Base-by-base conservation (phyloP, 768 basidiomycete species). In the Auricularia cornea region DNA sequence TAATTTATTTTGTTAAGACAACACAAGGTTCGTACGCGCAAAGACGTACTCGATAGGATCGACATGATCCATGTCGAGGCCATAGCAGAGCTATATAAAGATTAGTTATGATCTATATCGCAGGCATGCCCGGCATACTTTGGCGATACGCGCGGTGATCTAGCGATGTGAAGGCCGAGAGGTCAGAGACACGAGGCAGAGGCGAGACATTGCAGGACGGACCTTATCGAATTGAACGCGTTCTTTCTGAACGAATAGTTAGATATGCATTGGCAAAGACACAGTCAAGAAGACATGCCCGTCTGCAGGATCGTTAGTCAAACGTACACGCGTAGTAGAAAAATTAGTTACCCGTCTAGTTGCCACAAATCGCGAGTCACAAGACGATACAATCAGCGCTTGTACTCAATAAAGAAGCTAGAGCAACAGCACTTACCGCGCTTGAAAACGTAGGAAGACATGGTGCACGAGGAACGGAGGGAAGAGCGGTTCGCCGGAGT, bases 151-250 rank as follows among this genome's bases (percentile, higher is more conserved):
- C 11, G 90, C 85, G 1, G 92, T 94, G 74, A 94, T 94, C 92
- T 94, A 63, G 4, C 51, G 48, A 40, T 32, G 59, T 62, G 35
- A 65, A 59, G 38, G 32, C n/a, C n/a, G n/a, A n/a, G n/a, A n/a
- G n/a, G n/a, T n/a, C n/a, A n/a, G n/a, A n/a, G n/a, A n/a, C 23
- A 60, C 23, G 20, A 48, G 26, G 63, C 64, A 68, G 62, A 57
- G 57, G 59, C 60, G 64, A 12, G 51, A 64, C 62, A 56, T 59
- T 61, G 32, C 41, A 61, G 64, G 65, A n/a, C 80, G 66, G 68
- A 88, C 93, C 82, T 96, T 96, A 71, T 96, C 94, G 70, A 96
- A 96, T 69, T 92, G 88, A 60, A 96, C 90, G 72, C 86, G 88
- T 76, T 96, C 94, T 76, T 93, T 94, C 66, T 93, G 91, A 64